Base-by-base conservation (phyloP, 176 grass and related monocot genomes). In the Thinopyrum elongatum region DNA sequence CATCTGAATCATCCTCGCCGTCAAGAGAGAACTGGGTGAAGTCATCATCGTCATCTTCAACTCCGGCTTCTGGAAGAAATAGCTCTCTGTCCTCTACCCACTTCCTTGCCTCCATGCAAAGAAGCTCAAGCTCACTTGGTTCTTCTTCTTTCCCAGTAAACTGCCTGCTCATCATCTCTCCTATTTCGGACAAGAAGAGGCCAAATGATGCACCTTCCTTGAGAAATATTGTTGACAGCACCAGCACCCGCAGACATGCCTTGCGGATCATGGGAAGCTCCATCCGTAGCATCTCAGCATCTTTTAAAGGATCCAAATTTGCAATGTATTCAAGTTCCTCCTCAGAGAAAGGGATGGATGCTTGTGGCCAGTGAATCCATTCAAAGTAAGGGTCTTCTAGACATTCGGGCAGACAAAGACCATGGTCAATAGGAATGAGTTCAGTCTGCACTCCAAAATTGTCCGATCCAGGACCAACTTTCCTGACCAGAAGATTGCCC, bases 311-410 rank as follows among this genome's bases (percentile, higher is more conserved):
- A 79, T 98, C 89, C 53, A 98, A 58, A 41, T 93, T 85, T 80
- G 87, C 89, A 74, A 98, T 92, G 60, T 98, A 98, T 36, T 92
- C 93, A 17, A 95, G 91, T 80, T 98, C 95, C 68, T 98, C 93
- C 36, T 93, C 86, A 1, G 89, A 93, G 80, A 98, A 98, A 62
- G 95, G 93, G 62, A 98, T 85, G 21, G 95, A 98, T 39, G 95
- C 82, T 67, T 98, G 95, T 4, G 95, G 95, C 95, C 95, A 98
- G 72, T 95, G 93, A 68, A 98, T 95, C 95, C 95, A 98, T 55
- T 98, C 95, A 77, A 98, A 98, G 83, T 98, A 98, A 67, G 95
- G 95, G 84, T 98, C 95, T 67, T 98, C 95, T 19, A 98, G 87
- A 69, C 93, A 90, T 64, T 98, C 95, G 11, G 93, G 95, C 12